phyloP scores from a whole-genome alignment of 306 rosid species.

The Vigna mungo region DNA sequence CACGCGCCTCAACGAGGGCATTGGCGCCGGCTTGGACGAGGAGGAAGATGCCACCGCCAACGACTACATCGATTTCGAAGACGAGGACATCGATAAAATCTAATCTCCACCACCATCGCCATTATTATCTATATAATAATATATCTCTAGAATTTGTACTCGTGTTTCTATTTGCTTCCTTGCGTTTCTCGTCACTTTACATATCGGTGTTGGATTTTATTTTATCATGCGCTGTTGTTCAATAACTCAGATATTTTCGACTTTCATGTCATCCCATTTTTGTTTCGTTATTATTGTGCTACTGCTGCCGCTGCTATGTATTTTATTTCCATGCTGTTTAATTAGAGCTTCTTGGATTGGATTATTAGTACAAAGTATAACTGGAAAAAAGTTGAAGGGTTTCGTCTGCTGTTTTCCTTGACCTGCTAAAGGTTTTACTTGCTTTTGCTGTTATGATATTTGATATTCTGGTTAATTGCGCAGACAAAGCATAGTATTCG shows the following conservation, averaged over 20 bases:
- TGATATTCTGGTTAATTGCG: neutral
- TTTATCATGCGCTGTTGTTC: neutral
- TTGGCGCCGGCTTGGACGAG: slow-evolving; percentile 63
- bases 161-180: neutral
- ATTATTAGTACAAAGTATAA: neutral
- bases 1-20: slow-evolving; percentile 60
- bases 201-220: neutral
- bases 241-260: slow-evolving; percentile 2
- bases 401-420: neutral
- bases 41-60: slow-evolving; percentile 58
- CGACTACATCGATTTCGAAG: slow-evolving; percentile 65
- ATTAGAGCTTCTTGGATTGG: neutral
- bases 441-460: too few relatives aligned
- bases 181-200: neutral
- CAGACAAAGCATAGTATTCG: neutral
- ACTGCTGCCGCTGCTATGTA: neutral
- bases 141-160: neutral
- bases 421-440: neutral
- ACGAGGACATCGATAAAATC: slow-evolving; percentile 66
- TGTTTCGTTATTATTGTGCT: neutral
- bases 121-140: neutral
- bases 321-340: neutral
- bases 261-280: neutral
- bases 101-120: neutral
- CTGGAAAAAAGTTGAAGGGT: neutral